Base-by-base conservation (phyloP, 2,329 filamentous ascomycete genomes). In the Fusarium palustre region DNA sequence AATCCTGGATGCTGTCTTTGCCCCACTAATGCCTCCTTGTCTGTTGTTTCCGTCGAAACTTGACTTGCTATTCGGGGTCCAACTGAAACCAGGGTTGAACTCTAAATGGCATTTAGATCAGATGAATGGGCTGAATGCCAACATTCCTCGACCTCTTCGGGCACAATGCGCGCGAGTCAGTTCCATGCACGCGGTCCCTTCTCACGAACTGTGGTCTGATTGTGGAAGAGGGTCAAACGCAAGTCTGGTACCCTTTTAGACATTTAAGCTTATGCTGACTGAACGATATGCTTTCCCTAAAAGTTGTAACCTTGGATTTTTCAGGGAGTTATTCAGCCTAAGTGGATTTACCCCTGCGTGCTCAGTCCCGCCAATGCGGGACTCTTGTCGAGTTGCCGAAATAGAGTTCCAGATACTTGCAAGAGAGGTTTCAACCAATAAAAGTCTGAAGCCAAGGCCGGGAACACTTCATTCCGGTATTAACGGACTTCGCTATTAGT, bases 81-180 rank as follows among this genome's bases (percentile, higher is more conserved):
- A 50, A 28, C 48, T 50, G 48, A 50, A 50, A 50, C 48, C 24
- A 50, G 22, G 33, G 18, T 30, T 15, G 3, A 50, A 50, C 48
- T 50, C 33, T 50, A 50, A 50, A 30, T 30, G 18, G 4, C 13
- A 11, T 7, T 49, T 9, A 5, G n/a, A 5, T 9, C 13, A 50
- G 18, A 25, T 25, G 41, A 42, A 25, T 43, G 28, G 11, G 10
- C 43, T 13, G 13, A 2, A 31, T 6, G 11, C n/a, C 7, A n/a
- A 28, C 13, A 7, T 15, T 13, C 11, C 13, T 20, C 4, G 18
- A 2, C 12, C 16, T 15, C 2, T 18, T 16, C 10, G 25, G 25
- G 13, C 3, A 9, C 25, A 9, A 20, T 16, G 7, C 25, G 0
- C n/a, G 9, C 7, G 3, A 46, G 7, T 30, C 25, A 30, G 1